These are phyloP conservation scores for Coniochaeta ligniaria DNA, from an alignment of 2,329 filamentous ascomycete species.

Conservation along the genomic window DNA sequence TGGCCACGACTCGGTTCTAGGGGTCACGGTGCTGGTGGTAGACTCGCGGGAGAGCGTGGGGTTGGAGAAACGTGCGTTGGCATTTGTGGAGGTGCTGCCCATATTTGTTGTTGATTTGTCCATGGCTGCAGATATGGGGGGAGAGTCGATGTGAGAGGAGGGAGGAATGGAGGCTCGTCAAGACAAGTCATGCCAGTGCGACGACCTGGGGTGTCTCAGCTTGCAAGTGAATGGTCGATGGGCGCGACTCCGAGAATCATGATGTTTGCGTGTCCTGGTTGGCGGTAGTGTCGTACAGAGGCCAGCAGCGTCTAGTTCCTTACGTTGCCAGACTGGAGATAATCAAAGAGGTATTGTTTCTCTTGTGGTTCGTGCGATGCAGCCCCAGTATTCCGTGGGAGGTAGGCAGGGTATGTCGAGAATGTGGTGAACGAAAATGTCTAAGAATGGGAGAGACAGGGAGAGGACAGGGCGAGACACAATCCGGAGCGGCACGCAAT, in stretches of 20 bases:
- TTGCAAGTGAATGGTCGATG: constrained; percentile 3
- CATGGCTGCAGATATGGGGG: constrained; percentile 4
- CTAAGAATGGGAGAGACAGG: neutral
- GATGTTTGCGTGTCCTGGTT: neutral
- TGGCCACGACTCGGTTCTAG: constrained; percentile 12
- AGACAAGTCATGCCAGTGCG: constrained; percentile 17
- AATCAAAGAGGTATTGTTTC: neutral
- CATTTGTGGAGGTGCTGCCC: neutral
- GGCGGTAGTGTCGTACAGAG: neutral
- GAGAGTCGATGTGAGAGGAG: constrained; percentile 5
- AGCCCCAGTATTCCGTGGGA: neutral
- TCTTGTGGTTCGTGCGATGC: neutral
- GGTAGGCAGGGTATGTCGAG: neutral
- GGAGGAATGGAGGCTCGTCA: constrained; percentile 15
- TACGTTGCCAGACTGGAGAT: neutral
- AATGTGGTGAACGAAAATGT: neutral
- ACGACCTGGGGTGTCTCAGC: constrained; percentile 8
- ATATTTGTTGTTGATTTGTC: constrained; percentile 5
- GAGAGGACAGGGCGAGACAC: neutral
- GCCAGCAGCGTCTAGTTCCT: neutral
- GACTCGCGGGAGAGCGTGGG: constrained; percentile 19
- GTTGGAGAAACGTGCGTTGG: constrained; percentile 3
- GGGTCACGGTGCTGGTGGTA: constrained; percentile 11
- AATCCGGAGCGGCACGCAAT: neutral
- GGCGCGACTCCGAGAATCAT: neutral